Evolutionary conservation across 257 asterid genomes (phyloP), one percentile per base, ranked within the genome.

Genomic region (Solanum clarkiae): DNA sequence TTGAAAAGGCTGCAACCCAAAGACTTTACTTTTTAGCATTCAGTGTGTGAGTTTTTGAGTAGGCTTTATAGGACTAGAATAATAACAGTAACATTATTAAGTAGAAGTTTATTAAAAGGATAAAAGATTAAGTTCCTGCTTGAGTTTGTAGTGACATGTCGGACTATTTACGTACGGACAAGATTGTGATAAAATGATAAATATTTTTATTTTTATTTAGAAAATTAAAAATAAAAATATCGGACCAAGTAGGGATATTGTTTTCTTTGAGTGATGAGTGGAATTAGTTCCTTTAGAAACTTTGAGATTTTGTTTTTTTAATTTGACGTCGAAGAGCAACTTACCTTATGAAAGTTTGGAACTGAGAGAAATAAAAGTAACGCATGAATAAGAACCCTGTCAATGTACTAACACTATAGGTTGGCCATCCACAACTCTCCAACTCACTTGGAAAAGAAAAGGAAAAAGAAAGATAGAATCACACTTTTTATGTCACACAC

Each of bases 1-100:
- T 83, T 89, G 54, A 91, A 92, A 91, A 88, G 94, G 82, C 92
- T 92, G 95, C 88, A 82, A 90, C 17, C 49, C 88, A 84, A 90
- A 91, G 87, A 89, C 91, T 86, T 69, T 59, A 86, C 81, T 91
- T 87, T 84, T 91, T 84, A 54, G 72, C 86, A 80, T 77, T 77
- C 82, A 77, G 80, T 13, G 74, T 44, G 83, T 44, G 83, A 68
- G 86, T 57, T 54, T 68, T 86, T 54, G 65, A 77, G 47, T 53
- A 77, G 82, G 82, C 82, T 77, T 77, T 77, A 77, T 77, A 77
- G 82, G 82, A 77, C 65, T 53, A 26, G 47, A 77, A 77, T 77
- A 51, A 77, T 57, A 53, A 53, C 53, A 51, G 36, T 51, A 49
- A 75, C 49, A 75, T 22, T 69, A 32, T 32, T 68, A 68, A 68